A percentile compares a stretch with the other conserved stretches of the same genome.
phyloP scores from a whole-genome alignment of 1,139 yeast genomes.

The Yamadazyma spencermartinsiae region DNA sequence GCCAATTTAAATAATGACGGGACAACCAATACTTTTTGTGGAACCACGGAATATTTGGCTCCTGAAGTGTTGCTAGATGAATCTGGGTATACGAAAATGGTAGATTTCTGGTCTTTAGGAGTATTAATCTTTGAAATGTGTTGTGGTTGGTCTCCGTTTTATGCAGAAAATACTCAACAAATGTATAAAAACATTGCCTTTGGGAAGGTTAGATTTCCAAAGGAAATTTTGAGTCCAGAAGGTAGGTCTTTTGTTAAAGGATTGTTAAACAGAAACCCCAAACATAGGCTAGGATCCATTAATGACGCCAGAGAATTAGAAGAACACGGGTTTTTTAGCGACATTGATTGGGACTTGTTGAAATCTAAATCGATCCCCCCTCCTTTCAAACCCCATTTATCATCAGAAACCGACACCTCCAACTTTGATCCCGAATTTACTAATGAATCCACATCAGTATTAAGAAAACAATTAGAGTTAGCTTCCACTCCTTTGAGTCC shows the following conservation, averaged over 20 bases:
- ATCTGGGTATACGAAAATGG: constrained; percentile 82
- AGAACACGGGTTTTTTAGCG: constrained; percentile 88
- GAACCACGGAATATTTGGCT: constrained; percentile 90
- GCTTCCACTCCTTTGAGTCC: constrained; percentile 86
- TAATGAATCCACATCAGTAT: constrained; percentile 79
- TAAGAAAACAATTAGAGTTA: constrained; percentile 66
- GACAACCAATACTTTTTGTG: constrained; percentile 95
- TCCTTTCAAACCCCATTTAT: constrained; percentile 91
- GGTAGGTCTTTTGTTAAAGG: constrained; percentile 96
- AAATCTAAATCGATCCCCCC: constrained; percentile 88
- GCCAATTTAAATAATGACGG: constrained; percentile 87
- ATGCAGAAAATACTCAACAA: constrained; percentile 95
- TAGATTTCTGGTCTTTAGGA: constrained; percentile 84
- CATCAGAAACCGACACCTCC: constrained; percentile 89
- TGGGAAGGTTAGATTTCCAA: constrained; percentile 95
- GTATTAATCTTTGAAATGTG: constrained; percentile 85
- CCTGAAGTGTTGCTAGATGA: constrained; percentile 83
- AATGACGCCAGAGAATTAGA: constrained; percentile 90
- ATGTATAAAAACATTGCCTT: constrained; percentile 98
- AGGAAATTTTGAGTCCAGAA: constrained; percentile 86
- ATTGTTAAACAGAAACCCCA: constrained; percentile 88
- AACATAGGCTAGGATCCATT: constrained; percentile 86
- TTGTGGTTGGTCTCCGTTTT: constrained; percentile 99
- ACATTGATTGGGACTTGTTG: constrained; percentile 84
- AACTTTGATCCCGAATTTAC: constrained; percentile 98